Conservation (phyloP, 139 green algal species). For the Volvox reticuliferus region DNA sequence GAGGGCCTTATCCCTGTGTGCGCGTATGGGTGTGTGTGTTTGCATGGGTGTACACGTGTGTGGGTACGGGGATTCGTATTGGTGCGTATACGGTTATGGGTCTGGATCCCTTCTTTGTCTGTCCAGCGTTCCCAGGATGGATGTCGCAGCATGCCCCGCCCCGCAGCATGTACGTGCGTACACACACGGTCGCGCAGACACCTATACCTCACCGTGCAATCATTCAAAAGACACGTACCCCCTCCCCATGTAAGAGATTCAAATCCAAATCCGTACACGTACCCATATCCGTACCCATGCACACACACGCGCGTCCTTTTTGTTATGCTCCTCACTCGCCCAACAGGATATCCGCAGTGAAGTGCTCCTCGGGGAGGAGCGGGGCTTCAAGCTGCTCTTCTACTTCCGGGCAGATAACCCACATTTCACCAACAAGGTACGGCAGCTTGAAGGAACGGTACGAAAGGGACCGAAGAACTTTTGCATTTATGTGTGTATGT, state of each 20-base stretch:
- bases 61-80: too few species aligned
- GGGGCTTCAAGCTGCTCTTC: constrained; percentile 71
- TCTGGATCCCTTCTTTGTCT: too few species aligned
- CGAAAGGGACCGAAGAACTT: too few species aligned
- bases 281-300: neutral
- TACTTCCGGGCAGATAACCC: constrained; percentile 64
- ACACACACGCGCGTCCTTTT: too few species aligned
- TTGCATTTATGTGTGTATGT: too few species aligned
- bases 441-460: neutral
- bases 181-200: too few species aligned
- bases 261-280: neutral
- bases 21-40: neutral
- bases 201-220: too few species aligned
- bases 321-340: neutral
- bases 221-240: too few species aligned
- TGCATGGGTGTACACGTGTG: neutral
- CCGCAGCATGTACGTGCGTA: too few species aligned
- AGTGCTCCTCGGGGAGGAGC: constrained; percentile 65
- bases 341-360: constrained; percentile 47
- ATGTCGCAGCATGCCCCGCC: too few species aligned
- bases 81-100: too few species aligned
- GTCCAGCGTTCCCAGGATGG: too few species aligned
- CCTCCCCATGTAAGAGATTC: neutral
- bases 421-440: constrained; percentile 68
- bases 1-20: neutral